A percentile compares a stretch with the other conserved stretches of the same genome.
These are phyloP conservation scores for Tremellales sp. DNA, from an alignment of 1,284 basidiomycete species.

Conservation along the genomic window DNA sequence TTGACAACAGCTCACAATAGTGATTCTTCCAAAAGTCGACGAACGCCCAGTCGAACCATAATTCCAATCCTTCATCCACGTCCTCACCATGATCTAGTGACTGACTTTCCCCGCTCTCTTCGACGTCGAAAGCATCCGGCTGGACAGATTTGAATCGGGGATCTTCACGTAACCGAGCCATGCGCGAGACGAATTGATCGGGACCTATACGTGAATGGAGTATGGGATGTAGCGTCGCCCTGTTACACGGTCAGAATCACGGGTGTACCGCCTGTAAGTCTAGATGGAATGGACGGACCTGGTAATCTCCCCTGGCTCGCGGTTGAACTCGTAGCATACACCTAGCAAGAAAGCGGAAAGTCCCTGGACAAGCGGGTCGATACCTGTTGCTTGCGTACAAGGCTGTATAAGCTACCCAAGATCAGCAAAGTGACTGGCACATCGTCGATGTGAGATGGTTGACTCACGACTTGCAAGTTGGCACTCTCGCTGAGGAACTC, in stretches of 20 bases:
- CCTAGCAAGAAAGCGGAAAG: conserved; percentile 89
- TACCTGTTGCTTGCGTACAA: conserved; percentile 81
- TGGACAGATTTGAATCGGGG: conserved; percentile 83
- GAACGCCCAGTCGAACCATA: conserved; percentile 98
- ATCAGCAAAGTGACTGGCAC: conserved; percentile 3
- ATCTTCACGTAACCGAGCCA: conserved; percentile 82
- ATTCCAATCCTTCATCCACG: conserved; percentile 66
- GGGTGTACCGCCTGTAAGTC: conserved; percentile 21
- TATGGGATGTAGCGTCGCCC: conserved; percentile 79
- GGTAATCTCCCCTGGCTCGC: conserved; percentile 85
- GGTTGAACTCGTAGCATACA: conserved; percentile 90
- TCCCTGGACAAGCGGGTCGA: conserved; percentile 82
- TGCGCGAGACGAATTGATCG: conserved; percentile 82
- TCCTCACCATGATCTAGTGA: conserved; percentile 28
- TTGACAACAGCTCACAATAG: conserved; percentile 63
- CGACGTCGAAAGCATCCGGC: conserved; percentile 62
- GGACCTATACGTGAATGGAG: conserved; percentile 72
- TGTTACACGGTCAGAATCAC: conserved; percentile 34
- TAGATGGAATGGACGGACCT: too few relatives aligned
- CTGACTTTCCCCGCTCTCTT: conserved; percentile 9
- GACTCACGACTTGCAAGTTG: conserved; percentile 79
- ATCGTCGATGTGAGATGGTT: too few relatives aligned
- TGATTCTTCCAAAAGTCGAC: conserved; percentile 99
- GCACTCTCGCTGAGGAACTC: conserved; percentile 85
- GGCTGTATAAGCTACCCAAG: conserved; percentile 86